Evolutionary conservation across 192 early-diverging fungal genomes (phyloP).

Genomic region (Allomyces javanicus): DNA sequence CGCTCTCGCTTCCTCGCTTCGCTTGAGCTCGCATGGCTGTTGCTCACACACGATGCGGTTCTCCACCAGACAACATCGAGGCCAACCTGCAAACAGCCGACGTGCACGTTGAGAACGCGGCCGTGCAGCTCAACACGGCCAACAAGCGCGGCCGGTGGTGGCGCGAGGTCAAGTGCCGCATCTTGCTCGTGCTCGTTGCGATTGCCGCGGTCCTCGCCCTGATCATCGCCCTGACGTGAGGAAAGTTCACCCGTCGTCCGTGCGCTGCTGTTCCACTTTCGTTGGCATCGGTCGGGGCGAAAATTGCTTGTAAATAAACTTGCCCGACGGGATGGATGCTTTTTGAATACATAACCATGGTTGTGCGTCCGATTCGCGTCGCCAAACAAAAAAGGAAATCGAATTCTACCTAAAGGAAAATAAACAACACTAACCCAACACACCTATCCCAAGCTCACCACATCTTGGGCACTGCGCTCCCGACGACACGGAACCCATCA

Average conservation of each 20-base stretch:
- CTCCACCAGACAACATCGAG: conserved; percentile 73
- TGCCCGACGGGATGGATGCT: not conserved
- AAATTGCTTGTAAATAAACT: not conserved
- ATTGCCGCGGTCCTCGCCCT: conserved; percentile 40
- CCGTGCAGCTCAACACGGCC: conserved; percentile 61
- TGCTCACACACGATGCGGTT: not conserved
- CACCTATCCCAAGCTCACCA: not conserved
- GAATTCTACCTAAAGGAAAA: not conserved
- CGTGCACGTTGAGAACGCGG: conserved; percentile 56
- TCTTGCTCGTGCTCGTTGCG: conserved; percentile 54
- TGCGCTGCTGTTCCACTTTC: not conserved
- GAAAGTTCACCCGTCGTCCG: not conserved
- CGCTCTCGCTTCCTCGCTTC: conserved; percentile 8
- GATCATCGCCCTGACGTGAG: conserved; percentile 13
- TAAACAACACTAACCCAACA: not conserved
- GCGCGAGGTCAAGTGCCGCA: conserved; percentile 62
- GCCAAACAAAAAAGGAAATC: too few relatives aligned
- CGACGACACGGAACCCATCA: not conserved
- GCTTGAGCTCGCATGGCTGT: conserved; percentile 1
- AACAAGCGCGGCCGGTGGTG: conserved; percentile 54
- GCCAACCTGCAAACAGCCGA: conserved; percentile 71
- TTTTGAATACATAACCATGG: too few relatives aligned
- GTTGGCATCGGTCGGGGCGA: not conserved
- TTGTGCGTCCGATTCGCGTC: too few relatives aligned
- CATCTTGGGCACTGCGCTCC: not conserved